A percentile compares a stretch with the other conserved stretches of the same genome.
These are phyloP conservation scores for Amanita thiersii DNA, from an alignment of 768 basidiomycete genomes.

Conservation along the genomic window DNA sequence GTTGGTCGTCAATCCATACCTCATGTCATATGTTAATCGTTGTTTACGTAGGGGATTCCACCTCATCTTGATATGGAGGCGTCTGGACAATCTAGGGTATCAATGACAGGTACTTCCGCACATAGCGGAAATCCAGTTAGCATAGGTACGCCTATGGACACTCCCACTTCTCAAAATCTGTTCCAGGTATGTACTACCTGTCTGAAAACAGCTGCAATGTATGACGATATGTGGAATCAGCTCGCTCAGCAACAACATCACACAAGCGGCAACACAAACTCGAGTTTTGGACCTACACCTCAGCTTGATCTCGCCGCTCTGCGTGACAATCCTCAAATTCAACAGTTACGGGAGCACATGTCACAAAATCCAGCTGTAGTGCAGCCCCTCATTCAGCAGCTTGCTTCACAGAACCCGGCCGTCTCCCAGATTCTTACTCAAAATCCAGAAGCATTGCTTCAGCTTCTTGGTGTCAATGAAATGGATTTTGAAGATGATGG, in stretches of 20 bases:
- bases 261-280: slow-evolving; percentile 28
- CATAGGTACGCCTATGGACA: slow-evolving; percentile 21
- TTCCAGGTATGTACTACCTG: slow-evolving; percentile 55
- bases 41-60: slow-evolving; percentile 63
- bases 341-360: slow-evolving; percentile 66
- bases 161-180: slow-evolving; percentile 67
- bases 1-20: slow-evolving; percentile 35
- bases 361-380: slow-evolving; percentile 69
- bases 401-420: slow-evolving; percentile 65
- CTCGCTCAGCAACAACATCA: slow-evolving; percentile 69
- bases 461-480: slow-evolving; percentile 47
- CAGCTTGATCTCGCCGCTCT: slow-evolving; percentile 43
- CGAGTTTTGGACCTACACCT: slow-evolving; percentile 23
- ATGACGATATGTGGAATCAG: slow-evolving; percentile 22
- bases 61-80: slow-evolving; percentile 51
- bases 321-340: slow-evolving; percentile 55
- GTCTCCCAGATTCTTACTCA: slow-evolving; percentile 59
- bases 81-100: slow-evolving; percentile 20
- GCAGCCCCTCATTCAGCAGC: slow-evolving; percentile 79
- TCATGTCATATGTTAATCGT: slow-evolving; percentile 10
- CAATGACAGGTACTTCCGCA: slow-evolving; percentile 20
- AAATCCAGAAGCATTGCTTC: slow-evolving; percentile 64
- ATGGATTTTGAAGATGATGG: slow-evolving; percentile 29
- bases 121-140: slow-evolving; percentile 7
- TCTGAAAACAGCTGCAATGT: neutral